Conservation (phyloP, 768 basidiomycete species). For the Suillus fuscotomentosus region DNA sequence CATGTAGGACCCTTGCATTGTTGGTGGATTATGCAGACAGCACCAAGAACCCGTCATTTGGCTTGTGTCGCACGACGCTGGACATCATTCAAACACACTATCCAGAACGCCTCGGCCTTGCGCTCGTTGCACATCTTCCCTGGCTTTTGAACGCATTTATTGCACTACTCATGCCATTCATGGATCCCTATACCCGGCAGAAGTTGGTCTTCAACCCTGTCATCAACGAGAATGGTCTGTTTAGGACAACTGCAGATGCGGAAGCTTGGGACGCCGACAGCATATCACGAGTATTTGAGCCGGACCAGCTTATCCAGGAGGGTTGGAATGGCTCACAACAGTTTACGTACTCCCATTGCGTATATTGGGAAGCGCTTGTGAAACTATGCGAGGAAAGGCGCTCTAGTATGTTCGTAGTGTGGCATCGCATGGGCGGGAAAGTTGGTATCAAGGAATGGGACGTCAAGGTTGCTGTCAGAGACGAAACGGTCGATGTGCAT, state of each 20-base stretch:
- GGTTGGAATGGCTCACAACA: conserved; percentile 67
- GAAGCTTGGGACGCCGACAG: conserved; percentile 6
- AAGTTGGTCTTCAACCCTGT: conserved; percentile 77
- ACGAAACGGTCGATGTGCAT: conserved; percentile 3
- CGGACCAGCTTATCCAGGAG: conserved; percentile 68
- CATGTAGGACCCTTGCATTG: conserved; percentile 57
- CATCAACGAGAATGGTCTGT: conserved; percentile 20
- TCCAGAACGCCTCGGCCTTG: conserved; percentile 78
- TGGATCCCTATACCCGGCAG: conserved; percentile 76
- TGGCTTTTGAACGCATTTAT: conserved; percentile 73
- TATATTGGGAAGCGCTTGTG: conserved; percentile 72
- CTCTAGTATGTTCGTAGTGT: conserved; percentile 51
- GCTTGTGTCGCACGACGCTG: conserved; percentile 39
- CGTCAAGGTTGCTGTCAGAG: conserved; percentile 47
- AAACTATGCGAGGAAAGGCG: conserved; percentile 51
- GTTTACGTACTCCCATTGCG: conserved; percentile 72
- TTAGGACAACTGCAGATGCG: conserved; percentile 21
- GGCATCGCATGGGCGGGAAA: conserved; percentile 65
- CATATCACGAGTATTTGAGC: conserved; percentile 47
- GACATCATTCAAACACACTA: conserved; percentile 79
- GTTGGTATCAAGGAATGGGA: conserved; percentile 82
- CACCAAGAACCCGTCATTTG: conserved; percentile 53
- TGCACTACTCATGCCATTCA: conserved; percentile 75
- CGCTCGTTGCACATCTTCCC: conserved; percentile 79
- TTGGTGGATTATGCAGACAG: conserved; percentile 79